These are phyloP conservation scores for Apiotrichum siamense DNA, from an alignment of 1,284 basidiomycete genomes.

Conservation along the genomic window DNA sequence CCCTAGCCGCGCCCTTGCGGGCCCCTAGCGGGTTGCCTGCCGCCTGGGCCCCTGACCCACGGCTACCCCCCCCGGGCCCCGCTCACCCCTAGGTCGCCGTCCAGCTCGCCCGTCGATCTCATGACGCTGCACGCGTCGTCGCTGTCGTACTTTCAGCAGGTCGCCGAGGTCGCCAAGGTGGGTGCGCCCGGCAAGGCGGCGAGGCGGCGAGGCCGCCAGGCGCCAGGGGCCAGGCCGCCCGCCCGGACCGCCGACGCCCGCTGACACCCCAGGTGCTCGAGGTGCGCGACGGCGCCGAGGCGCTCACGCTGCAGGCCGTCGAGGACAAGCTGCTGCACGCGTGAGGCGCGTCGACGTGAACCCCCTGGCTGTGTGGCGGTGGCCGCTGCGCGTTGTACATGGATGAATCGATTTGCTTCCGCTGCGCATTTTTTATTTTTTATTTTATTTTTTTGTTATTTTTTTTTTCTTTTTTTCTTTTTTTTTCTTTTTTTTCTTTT, in stretches of 20 bases:
- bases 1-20: too few relatives aligned
- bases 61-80: too few relatives aligned
- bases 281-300: slow-evolving; percentile 70
- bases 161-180: slow-evolving; percentile 47
- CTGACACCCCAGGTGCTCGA: slow-evolving; percentile 57
- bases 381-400: too few relatives aligned
- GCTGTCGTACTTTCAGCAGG: slow-evolving; percentile 68
- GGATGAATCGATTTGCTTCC: too few relatives aligned
- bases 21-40: too few relatives aligned
- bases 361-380: too few relatives aligned
- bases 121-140: slow-evolving; percentile 79
- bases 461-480: not conserved
- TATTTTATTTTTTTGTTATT: not conserved
- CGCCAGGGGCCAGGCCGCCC: too few relatives aligned
- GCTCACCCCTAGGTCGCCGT: slow-evolving; percentile 51
- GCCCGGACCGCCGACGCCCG: too few relatives aligned
- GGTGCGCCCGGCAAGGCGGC: too few relatives aligned
- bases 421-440: too few relatives aligned
- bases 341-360: not conserved
- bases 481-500: not conserved
- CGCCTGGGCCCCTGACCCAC: too few relatives aligned
- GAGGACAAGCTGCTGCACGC: slow-evolving; percentile 56
- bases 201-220: too few relatives aligned
- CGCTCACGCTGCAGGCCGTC: slow-evolving; percentile 64
- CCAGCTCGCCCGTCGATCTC: slow-evolving; percentile 64